Conservation (phyloP, 805 yeast genomes). For the Wickerhamiella lipophila region DNA sequence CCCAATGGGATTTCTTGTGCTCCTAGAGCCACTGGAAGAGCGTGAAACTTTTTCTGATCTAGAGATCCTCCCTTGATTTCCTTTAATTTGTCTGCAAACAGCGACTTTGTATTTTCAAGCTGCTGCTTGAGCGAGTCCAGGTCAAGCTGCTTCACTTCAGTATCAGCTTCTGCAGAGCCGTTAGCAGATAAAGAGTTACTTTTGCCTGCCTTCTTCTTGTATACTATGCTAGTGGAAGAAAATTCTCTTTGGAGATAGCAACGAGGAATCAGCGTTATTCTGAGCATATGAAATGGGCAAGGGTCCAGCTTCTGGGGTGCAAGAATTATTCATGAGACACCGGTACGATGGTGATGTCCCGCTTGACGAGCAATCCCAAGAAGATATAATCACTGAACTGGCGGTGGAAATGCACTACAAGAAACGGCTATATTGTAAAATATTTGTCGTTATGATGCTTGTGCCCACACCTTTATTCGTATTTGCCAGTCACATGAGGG, state of each 20-base stretch:
- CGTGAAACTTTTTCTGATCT: conserved; percentile 53
- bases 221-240: background rate
- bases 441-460: conserved; percentile 23
- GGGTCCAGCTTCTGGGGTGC: background rate
- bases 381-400: conserved; percentile 22
- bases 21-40: conserved; percentile 39
- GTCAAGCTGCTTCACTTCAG: conserved; percentile 13
- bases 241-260: background rate
- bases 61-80: conserved; percentile 60
- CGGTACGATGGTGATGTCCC: conserved; percentile 13
- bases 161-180: conserved; percentile 10
- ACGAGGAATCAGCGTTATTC: background rate
- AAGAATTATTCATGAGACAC: conserved; percentile 5
- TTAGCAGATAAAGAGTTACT: conserved; percentile 12
- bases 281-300: background rate
- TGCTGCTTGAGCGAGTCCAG: conserved; percentile 32
- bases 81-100: conserved; percentile 42
- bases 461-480: conserved; percentile 27
- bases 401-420: conserved; percentile 20
- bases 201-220: conserved; percentile 11
- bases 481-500: conserved; percentile 23
- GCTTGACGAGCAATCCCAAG: conserved; percentile 25
- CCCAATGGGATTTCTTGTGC: conserved; percentile 39
- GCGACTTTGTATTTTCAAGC: conserved; percentile 39
- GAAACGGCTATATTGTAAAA: conserved; percentile 18